Evolutionary conservation across 108 stramenopile species (phyloP).

Genomic region (Pseudonitzschia multiseries): DNA sequence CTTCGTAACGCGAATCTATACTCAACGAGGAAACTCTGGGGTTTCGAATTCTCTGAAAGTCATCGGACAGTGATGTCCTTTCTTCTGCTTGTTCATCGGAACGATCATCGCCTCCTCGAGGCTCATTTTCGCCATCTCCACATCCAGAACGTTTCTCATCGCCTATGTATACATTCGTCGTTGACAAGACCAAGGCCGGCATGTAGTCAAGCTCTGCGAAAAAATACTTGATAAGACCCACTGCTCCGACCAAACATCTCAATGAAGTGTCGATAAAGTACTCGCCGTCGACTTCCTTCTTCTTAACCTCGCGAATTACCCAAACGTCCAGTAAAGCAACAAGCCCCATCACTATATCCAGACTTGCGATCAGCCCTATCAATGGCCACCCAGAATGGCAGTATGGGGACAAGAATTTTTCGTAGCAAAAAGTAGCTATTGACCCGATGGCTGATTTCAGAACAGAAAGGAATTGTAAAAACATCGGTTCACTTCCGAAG

Average conservation of each 20-base stretch:
- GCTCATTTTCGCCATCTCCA: not conserved
- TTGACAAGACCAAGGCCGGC: slow-evolving; percentile 10
- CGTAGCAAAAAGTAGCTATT: slow-evolving; percentile 44
- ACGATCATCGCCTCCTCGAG: not conserved
- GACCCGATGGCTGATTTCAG: slow-evolving; percentile 29
- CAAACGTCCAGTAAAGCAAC: slow-evolving; percentile 9
- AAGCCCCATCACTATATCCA: slow-evolving; percentile 12
- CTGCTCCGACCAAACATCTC: slow-evolving; percentile 5
- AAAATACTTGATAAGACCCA: slow-evolving; percentile 9
- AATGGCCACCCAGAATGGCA: slow-evolving; percentile 14
- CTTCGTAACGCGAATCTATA: slow-evolving; percentile 1
- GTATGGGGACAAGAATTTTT: slow-evolving; percentile 27
- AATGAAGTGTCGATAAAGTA: not conserved
- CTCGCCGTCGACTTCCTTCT: slow-evolving; percentile 3
- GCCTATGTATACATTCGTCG: slow-evolving; percentile 5
- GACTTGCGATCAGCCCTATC: slow-evolving; percentile 10
- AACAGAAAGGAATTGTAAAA: slow-evolving; percentile 46
- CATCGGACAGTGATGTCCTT: not conserved
- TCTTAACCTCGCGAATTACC: slow-evolving; percentile 11
- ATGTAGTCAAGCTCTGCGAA: slow-evolving; percentile 15
- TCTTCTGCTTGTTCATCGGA: not conserved
- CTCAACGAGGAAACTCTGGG: not conserved
- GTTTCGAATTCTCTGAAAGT: not conserved
- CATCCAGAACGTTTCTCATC: not conserved
- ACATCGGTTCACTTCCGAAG: slow-evolving; percentile 38